phyloP scores from a whole-genome alignment of 2,329 filamentous ascomycete genomes.

The Phaeophleospora eucalypticola region DNA sequence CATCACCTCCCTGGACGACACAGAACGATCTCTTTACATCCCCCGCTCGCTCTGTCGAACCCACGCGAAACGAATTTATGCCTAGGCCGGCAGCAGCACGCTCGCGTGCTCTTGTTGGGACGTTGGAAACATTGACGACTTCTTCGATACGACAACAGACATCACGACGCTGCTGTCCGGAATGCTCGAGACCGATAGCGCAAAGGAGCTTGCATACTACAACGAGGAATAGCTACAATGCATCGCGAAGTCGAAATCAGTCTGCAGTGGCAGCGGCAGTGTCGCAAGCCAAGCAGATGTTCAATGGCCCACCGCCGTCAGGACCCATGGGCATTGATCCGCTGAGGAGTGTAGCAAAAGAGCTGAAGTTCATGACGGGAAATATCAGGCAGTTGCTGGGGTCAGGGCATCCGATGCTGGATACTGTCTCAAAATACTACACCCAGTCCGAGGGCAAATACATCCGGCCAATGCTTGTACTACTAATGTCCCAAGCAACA shows the following conservation, averaged over 20 bases:
- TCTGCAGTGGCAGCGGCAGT: constrained; percentile 72
- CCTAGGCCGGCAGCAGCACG: constrained; percentile 29
- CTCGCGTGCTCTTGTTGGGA: constrained; percentile 33
- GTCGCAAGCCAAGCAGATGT: constrained; percentile 62
- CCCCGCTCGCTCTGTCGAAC: not conserved
- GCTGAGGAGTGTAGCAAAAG: constrained; percentile 83
- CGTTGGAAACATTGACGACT: constrained; percentile 22
- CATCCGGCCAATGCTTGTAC: constrained; percentile 85
- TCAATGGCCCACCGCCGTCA: constrained; percentile 62
- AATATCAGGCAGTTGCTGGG: constrained; percentile 92
- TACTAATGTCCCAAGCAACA: constrained; percentile 94
- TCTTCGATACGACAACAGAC: constrained; percentile 14
- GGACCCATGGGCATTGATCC: constrained; percentile 77
- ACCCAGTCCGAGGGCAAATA: constrained; percentile 96
- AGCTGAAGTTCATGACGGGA: constrained; percentile 92
- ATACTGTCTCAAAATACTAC: constrained; percentile 97
- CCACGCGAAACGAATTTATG: constrained; percentile 26
- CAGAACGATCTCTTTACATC: not conserved
- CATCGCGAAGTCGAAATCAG: constrained; percentile 41
- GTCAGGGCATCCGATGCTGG: constrained; percentile 88
- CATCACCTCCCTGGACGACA: not conserved
- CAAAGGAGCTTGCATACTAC: constrained; percentile 27
- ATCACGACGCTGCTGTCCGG: constrained; percentile 25
- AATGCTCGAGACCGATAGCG: constrained; percentile 30
- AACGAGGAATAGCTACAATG: constrained; percentile 29